These are phyloP conservation scores for Meyerozyma smithsonii DNA, from an alignment of 1,139 yeast species.

Conservation along the genomic window DNA sequence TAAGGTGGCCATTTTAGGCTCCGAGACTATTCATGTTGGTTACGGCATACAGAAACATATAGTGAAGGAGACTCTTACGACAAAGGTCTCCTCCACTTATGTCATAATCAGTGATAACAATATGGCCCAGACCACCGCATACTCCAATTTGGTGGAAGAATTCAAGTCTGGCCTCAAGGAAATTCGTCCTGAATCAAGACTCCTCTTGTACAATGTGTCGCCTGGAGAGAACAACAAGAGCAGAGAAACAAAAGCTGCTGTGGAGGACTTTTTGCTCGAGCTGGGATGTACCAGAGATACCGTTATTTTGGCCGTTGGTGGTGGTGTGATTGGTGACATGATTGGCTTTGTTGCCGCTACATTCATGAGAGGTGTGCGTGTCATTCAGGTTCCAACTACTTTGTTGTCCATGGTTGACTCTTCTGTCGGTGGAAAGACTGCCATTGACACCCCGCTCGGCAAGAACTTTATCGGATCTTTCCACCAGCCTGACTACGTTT, in stretches of 20 bases:
- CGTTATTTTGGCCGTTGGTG: constrained; percentile 91
- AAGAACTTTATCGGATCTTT: constrained; percentile 96
- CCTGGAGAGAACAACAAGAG: constrained; percentile 95
- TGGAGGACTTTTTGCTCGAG: constrained; percentile 83
- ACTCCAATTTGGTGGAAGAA: constrained; percentile 28
- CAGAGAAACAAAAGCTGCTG: constrained; percentile 84
- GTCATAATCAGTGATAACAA: constrained; percentile 86
- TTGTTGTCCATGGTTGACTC: constrained; percentile 97
- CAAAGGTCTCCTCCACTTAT: constrained; percentile 80
- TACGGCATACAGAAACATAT: constrained; percentile 75
- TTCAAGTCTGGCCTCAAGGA: constrained; percentile 28
- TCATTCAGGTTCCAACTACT: constrained; percentile 91
- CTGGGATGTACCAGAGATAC: constrained; percentile 96
- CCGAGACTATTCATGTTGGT: constrained; percentile 87
- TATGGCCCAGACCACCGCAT: constrained; percentile 66
- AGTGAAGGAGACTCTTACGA: constrained; percentile 58
- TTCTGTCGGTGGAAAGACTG: constrained; percentile 97
- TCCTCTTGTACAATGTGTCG: constrained; percentile 69
- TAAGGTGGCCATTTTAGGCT: constrained; percentile 72
- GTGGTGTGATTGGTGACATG: constrained; percentile 99
- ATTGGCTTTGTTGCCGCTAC: constrained; percentile 98
- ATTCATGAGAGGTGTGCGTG: constrained; percentile 96
- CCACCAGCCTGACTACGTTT: constrained; percentile 90
- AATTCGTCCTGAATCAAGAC: constrained; percentile 49
- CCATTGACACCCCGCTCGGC: constrained; percentile 96